A percentile compares a stretch with the other conserved stretches of the same genome.
These are phyloP conservation scores for Ascochyta lentis DNA, from an alignment of 2,329 filamentous ascomycete species.

Conservation along the genomic window DNA sequence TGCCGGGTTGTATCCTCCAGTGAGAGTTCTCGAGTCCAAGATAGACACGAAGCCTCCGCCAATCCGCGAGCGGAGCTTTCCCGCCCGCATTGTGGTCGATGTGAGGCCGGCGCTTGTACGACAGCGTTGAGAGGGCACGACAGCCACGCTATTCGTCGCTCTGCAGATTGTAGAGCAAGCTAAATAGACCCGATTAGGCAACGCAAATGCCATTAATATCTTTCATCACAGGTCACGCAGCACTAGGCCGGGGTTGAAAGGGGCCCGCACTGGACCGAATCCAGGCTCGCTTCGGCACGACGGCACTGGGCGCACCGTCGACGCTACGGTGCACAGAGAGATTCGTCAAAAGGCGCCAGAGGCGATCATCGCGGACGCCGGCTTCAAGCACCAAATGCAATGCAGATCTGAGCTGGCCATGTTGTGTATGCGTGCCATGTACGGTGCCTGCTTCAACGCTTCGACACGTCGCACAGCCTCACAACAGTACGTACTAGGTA, in stretches of 20 bases:
- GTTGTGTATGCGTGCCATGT: slow-evolving; percentile 25
- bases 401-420: slow-evolving; percentile 37
- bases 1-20: slow-evolving; percentile 35
- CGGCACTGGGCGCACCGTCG: slow-evolving; percentile 16
- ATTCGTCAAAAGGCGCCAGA: slow-evolving; percentile 26
- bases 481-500: slow-evolving; percentile 15
- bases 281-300: slow-evolving; percentile 35
- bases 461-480: slow-evolving; percentile 27
- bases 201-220: slow-evolving; percentile 45
- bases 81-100: slow-evolving; percentile 37
- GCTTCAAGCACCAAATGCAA: slow-evolving; percentile 27
- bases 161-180: slow-evolving; percentile 21
- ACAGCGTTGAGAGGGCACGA: slow-evolving; percentile 36
- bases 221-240: slow-evolving; percentile 19
- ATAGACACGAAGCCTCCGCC: slow-evolving; percentile 31
- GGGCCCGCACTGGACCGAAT: slow-evolving; percentile 18
- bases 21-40: slow-evolving; percentile 33
- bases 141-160: slow-evolving; percentile 39
- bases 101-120: slow-evolving; percentile 44
- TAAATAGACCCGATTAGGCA: slow-evolving; percentile 36
- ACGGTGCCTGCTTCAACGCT: slow-evolving; percentile 18
- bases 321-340: slow-evolving; percentile 19
- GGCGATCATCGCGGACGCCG: slow-evolving; percentile 36
- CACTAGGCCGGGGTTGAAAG: slow-evolving; percentile 11
- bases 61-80: slow-evolving; percentile 38